Evolutionary conservation across 352 stramenopile species (phyloP).

Genomic region (Aphanomyces astaci): DNA sequence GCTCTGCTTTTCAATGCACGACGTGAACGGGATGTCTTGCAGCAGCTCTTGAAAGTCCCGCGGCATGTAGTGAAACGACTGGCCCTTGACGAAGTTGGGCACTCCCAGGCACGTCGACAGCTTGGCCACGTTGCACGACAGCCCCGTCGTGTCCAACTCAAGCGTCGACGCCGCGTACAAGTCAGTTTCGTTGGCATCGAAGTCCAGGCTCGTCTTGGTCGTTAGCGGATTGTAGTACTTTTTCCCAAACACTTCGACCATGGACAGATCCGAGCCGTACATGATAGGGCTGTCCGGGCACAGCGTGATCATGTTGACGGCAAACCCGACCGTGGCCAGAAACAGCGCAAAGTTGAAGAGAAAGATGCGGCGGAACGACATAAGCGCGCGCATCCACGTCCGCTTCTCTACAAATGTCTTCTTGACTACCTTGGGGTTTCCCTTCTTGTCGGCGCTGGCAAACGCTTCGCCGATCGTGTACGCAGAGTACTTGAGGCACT

Average conservation of each 20-base stretch:
- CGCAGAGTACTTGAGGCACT: conserved; percentile 74
- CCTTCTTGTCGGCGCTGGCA: conserved; percentile 71
- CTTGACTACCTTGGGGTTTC: conserved; percentile 72
- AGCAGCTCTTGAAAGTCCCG: conserved; percentile 71
- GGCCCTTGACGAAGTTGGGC: conserved; percentile 30
- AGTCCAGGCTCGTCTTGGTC: conserved; percentile 22
- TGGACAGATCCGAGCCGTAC: conserved; percentile 49
- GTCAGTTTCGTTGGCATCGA: conserved; percentile 7
- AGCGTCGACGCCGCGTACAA: background rate
- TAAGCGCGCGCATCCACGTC: conserved; percentile 60
- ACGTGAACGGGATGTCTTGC: conserved; percentile 51
- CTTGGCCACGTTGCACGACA: conserved; percentile 47
- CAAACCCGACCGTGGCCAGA: conserved; percentile 49
- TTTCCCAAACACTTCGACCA: conserved; percentile 53
- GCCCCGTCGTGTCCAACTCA: background rate
- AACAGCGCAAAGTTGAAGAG: conserved; percentile 75
- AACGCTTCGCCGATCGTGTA: conserved; percentile 69
- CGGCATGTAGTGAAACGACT: conserved; percentile 39
- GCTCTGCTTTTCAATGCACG: conserved; percentile 54
- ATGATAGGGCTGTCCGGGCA: conserved; percentile 72
- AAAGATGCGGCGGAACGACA: conserved; percentile 79
- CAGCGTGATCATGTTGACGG: conserved; percentile 70
- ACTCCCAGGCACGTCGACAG: conserved; percentile 63
- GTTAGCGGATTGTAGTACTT: conserved; percentile 24
- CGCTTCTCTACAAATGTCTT: conserved; percentile 79